Conservation (phyloP, 805 yeast species). For the Scheffersomyces lignosus region DNA sequence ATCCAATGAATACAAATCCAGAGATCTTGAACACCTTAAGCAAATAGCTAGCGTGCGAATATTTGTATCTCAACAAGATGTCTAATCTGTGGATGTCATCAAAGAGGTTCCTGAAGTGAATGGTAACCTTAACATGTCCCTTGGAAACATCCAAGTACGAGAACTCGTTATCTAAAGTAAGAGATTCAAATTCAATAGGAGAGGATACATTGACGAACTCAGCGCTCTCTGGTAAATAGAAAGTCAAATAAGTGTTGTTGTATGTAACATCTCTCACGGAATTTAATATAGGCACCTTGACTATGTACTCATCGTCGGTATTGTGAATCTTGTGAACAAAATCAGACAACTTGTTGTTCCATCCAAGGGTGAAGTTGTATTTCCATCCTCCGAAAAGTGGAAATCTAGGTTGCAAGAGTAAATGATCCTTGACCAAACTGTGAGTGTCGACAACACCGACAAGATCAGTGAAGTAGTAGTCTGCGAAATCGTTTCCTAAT, state of each 20-base stretch:
- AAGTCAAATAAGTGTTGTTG: conserved; percentile 54
- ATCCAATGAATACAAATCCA: conserved; percentile 57
- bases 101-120: conserved; percentile 59
- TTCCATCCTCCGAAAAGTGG: conserved; percentile 98
- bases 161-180: conserved; percentile 35
- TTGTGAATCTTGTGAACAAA: conserved; percentile 45
- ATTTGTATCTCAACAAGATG: conserved; percentile 63
- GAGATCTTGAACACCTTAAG: conserved; percentile 69
- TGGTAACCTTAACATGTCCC: conserved; percentile 76
- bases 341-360: conserved; percentile 63
- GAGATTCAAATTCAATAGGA: conserved; percentile 46
- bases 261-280: conserved; percentile 74
- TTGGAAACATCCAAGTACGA: conserved; percentile 71
- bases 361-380: conserved; percentile 94
- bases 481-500: conserved; percentile 35
- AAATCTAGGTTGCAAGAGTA: conserved; percentile 78
- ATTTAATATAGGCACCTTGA: conserved; percentile 69
- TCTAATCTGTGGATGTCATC: conserved; percentile 64
- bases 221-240: conserved; percentile 89
- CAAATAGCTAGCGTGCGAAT: conserved; percentile 51
- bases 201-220: conserved; percentile 53
- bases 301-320: conserved; percentile 51
- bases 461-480: conserved; percentile 78
- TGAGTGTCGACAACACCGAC: conserved; percentile 93
- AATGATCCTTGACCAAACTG: conserved; percentile 38